A percentile compares a stretch with the other conserved stretches of the same genome.
phyloP scores from a whole-genome alignment of 768 basidiomycete genomes.

The Naganishia antarctica region DNA sequence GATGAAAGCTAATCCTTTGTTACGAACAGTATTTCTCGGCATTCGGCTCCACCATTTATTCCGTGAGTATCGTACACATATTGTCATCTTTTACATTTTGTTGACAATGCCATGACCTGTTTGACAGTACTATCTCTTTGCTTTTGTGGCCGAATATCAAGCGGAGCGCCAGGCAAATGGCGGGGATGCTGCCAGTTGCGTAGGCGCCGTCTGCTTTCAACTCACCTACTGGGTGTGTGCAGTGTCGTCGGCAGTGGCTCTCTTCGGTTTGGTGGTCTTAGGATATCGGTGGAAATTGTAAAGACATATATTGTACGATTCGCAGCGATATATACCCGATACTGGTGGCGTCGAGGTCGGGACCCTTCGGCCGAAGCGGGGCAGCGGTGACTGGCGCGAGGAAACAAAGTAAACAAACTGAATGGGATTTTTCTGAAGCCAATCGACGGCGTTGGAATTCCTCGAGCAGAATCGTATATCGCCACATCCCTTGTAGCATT shows the following conservation, averaged over 20 bases:
- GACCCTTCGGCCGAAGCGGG: neutral
- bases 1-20: neutral
- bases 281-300: conserved; percentile 46
- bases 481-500: no score
- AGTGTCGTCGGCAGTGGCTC: conserved; percentile 35
- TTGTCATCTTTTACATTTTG: neutral
- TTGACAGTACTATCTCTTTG: conserved; percentile 44
- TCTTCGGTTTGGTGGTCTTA: conserved; percentile 34
- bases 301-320: neutral
- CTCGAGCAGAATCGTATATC: no score
- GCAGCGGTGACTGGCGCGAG: neutral
- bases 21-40: conserved; percentile 41
- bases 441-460: neutral
- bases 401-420: conserved; percentile 2
- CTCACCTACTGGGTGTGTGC: conserved; percentile 40
- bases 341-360: neutral
- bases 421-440: neutral
- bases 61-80: conserved; percentile 33
- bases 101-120: neutral
- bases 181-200: conserved; percentile 15
- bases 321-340: neutral
- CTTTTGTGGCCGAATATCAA: conserved; percentile 33
- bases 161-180: conserved; percentile 17
- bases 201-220: conserved; percentile 42
- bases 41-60: conserved; percentile 43